A percentile compares a stretch with the other conserved stretches of the same genome.
phyloP scores from a whole-genome alignment of 1,284 basidiomycete species.

The Pascua sp. region DNA sequence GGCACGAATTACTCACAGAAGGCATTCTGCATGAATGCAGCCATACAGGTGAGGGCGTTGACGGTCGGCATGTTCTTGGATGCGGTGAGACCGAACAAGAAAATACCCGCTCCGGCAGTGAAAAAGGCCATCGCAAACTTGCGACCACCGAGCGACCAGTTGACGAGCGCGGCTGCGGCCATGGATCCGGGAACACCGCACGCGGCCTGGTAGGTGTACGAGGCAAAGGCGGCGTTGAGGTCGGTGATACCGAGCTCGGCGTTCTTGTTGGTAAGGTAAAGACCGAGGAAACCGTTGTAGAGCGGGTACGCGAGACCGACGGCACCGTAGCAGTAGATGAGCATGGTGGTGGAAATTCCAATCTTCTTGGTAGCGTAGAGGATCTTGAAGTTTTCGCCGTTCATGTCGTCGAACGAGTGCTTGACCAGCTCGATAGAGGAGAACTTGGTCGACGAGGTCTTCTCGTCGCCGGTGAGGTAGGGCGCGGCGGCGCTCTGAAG shows the following conservation, averaged over 20 bases:
- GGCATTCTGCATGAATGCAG: conserved; percentile 54
- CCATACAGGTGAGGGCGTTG: conserved; percentile 58
- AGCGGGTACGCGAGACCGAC: conserved; percentile 59
- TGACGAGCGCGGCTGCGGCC: conserved; percentile 58
- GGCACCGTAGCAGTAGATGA: conserved; percentile 58
- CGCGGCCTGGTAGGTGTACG: conserved; percentile 53
- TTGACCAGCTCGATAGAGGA: conserved; percentile 45
- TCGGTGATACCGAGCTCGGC: conserved; percentile 23
- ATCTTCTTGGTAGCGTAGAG: conserved; percentile 57
- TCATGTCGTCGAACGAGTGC: conserved; percentile 51
- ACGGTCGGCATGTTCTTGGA: conserved; percentile 54
- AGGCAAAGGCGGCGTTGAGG: conserved; percentile 52
- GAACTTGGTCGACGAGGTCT: conserved; percentile 27
- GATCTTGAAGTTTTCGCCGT: conserved; percentile 55
- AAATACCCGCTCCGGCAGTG: conserved; percentile 57
- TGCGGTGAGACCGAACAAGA: conserved; percentile 63
- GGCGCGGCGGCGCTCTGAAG: conserved; percentile 46
- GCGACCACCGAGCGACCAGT: conserved; percentile 55
- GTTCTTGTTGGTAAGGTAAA: conserved; percentile 53
- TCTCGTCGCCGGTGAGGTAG: conserved; percentile 24
- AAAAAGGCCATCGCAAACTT: conserved; percentile 57
- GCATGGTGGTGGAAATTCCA: conserved; percentile 56
- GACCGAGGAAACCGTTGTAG: conserved; percentile 54
- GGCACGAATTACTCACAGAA: conserved; percentile 24
- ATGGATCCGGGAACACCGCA: conserved; percentile 61